Base-by-base conservation (phyloP, 2,329 filamentous ascomycete species). In the Coniochaeta sp. region DNA sequence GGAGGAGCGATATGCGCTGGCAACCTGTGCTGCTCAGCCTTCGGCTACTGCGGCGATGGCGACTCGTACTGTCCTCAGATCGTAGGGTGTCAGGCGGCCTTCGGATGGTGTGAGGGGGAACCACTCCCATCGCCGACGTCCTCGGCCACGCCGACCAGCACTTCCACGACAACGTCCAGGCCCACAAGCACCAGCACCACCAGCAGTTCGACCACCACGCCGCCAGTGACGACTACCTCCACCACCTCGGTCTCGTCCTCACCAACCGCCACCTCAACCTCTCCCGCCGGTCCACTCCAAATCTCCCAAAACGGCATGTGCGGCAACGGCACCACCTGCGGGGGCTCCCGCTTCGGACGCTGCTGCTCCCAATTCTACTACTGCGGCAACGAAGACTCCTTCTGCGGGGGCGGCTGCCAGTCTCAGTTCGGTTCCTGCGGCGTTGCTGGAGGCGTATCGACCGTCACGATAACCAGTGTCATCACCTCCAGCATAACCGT, bases 361-460 rank as follows among this genome's bases (percentile, higher is more conserved):
- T 62, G 60, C 57, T 62, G 60, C 53, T 61, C 59, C 26, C 58
- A 60, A 22, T 60, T 60, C 54, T 61, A 61, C 51, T 61, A 59
- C 58, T 61, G 60, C 48, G 59, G 59, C 16, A 58, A 57, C 4
- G 53, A 55, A 1, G 38, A 58, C 8, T 60, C 60, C 9, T 61
- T 51, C 52, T 62, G 60, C 51, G 59, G 58, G 20, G 54, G 56
- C n/a, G 60, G 59, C 1, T 62, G 60, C 49, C 52, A 54, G 38
- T 51, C 51, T 22, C 40, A 56, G 20, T 62, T 61, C 22, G 60
- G 60, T n/a, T 54, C 57, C 4, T 62, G 60, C 35, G 33, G 59
- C 1, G 56, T 57, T 16, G 42, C 53, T 2, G 56, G 52, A 3
- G 57, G 55, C 2, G n/a, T 52, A 3, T 55, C 51, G 1, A 46